Base-by-base conservation (phyloP, 441 rosid genomes). In the Jatropha podagrica region DNA sequence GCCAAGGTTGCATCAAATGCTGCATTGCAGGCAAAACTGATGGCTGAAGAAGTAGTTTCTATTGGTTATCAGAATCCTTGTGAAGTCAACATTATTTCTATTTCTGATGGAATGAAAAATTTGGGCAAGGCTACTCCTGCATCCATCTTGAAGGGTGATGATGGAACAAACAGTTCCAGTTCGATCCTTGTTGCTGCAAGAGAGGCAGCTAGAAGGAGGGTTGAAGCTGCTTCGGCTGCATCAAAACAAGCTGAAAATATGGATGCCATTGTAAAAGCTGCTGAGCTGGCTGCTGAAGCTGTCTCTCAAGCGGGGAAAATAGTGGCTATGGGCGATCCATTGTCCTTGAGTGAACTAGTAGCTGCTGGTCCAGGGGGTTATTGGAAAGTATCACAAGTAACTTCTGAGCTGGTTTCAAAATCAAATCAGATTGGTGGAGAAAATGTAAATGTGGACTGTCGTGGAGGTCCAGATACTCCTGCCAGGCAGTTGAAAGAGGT, bases 201-300 rank as follows among this genome's bases (percentile, higher is more conserved):
- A 81, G 98, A 94, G 87, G 91, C 98, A 64, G 89, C 97, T 77
- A 91, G 92, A 80, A 90, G 84, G 86, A 90, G 91, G 83, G 89
- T 96, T 73, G 98, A 92, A 88, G 98, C 91, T 75, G 92, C 98
- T 77, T 88, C 98, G 68, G 96, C 94, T 75, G 98, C 99, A 56
- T 78, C 98, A 38, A 89, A 87, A 85, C 92, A 76, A 81, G 98
- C 99, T 85, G 98, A 96, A 82, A 96, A 94, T 85, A 83, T 92
- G 89, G 98, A 91, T 83, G 92, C 98, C 42, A 86, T 94, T 76
- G 90, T 96, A 42, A 92, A 86, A 84, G 99, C 99, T 85, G 99
- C 99, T 46, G 98, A 94, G 81, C 81, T 94, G 81, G 98, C 98
- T 75, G 95, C 95, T 18, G 97, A 89, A 77, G 99, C 99, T 51